Base-by-base conservation (phyloP, 106 monocot species). In the Ottelia alismoides region DNA sequence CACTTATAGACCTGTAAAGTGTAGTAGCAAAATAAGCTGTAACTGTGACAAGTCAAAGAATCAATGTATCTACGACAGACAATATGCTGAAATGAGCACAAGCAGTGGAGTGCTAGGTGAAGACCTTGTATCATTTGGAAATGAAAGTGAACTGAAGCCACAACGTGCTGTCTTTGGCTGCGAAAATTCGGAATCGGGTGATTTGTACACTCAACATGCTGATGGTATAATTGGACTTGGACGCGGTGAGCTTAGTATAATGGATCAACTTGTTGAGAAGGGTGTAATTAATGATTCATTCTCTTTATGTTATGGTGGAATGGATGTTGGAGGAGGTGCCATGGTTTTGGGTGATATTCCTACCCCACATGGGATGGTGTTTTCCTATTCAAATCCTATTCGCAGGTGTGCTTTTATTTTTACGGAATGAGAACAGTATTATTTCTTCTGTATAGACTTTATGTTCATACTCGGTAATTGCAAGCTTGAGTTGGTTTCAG, bases 151-250 rank as follows among this genome's bases (percentile, higher is more conserved):
- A 32, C 77, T 98, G 45, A 55, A 74, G 55, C 85, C 96, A 27
- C 96, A 90, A 27, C 78, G 49, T 67, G 85, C 79, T 64, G 62
- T 74, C 70, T 98, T 98, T 66, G 96, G 96, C 43, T 98, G 96
- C 79, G 96, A 98, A 73, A 98, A 85, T 65, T 56, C 62, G 54
- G 96, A 98, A 75, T 82, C 89, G 20, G 96, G 96, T 56, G 96
- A 98, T 75, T 52, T 98, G n/a, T 98, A 76, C 30, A 90, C 65
- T 75, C 96, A 98, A 23, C 89, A 79, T 73, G 96, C 96, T 70
- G 96, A 98, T 82, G 96, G 96, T 10, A 98, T 98, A 44, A 98
- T 98, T 69, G 96, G 96, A 0, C 66, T 98, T 5, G 96, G 96
- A 22, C 84, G 85, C 71, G 96, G 96, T 22, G 89, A 68, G 31